Conservation (phyloP, 2,329 filamentous ascomycete genomes). For the Beauveria sp. region DNA sequence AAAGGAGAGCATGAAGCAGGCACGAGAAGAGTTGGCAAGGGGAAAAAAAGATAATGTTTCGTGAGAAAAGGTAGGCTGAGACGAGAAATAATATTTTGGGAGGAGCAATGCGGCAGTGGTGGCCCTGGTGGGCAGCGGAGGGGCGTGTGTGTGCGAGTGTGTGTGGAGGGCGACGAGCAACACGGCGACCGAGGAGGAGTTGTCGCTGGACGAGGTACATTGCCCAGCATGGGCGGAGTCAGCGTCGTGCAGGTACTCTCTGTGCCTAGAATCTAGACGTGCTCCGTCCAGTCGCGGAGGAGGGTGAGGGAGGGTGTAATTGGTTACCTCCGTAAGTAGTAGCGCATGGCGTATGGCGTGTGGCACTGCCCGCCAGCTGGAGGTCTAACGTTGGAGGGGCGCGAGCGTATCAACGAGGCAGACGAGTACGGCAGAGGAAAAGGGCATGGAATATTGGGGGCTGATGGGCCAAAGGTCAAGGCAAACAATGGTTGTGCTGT, state of each 20-base stretch:
- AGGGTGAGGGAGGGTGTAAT: neutral
- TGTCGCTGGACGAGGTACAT: neutral
- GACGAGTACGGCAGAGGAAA: neutral
- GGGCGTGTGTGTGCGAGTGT: slow-evolving; percentile 13
- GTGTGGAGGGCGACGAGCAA: slow-evolving; percentile 13
- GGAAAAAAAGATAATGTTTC: slow-evolving; percentile 6
- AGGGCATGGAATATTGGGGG: neutral
- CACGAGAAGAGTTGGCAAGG: slow-evolving; percentile 5
- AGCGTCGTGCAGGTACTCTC: neutral
- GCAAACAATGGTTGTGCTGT: neutral
- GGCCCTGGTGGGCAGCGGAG: slow-evolving; percentile 15
- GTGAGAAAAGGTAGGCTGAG: slow-evolving; percentile 18
- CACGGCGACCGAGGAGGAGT: slow-evolving; percentile 13
- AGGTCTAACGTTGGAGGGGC: neutral
- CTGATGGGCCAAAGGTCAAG: neutral
- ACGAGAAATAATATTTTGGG: slow-evolving; percentile 35
- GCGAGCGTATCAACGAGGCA: slow-evolving; percentile 5
- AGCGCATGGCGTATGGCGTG: slow-evolving; percentile 10
- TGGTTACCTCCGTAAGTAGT: neutral
- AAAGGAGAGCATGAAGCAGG: slow-evolving; percentile 7
- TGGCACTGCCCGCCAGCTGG: slow-evolving; percentile 3
- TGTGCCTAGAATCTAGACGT: neutral
- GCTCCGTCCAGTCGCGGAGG: neutral
- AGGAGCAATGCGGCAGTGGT: slow-evolving; percentile 20
- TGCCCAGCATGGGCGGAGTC: neutral